phyloP scores from a whole-genome alignment of 2,329 filamentous ascomycete genomes.

The Exophiala lecanii-corni region DNA sequence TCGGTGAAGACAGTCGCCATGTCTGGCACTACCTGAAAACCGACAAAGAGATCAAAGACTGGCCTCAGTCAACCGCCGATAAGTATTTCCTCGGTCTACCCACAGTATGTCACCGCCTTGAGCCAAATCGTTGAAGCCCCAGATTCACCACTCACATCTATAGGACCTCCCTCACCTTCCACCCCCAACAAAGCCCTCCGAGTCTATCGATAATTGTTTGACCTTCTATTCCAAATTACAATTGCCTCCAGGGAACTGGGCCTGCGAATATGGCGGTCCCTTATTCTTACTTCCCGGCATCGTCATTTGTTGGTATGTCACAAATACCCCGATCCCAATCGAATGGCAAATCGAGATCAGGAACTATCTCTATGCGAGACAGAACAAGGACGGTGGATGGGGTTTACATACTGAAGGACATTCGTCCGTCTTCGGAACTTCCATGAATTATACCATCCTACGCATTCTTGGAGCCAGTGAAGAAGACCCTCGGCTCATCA shows the following conservation, averaged over 20 bases:
- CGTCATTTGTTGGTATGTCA: constrained; percentile 82
- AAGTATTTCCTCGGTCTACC: constrained; percentile 81
- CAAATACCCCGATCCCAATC: constrained; percentile 76
- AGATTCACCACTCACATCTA: neutral
- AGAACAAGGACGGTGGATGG: constrained; percentile 92
- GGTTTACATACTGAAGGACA: constrained; percentile 92
- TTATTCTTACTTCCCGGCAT: constrained; percentile 91
- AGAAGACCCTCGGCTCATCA: constrained; percentile 79
- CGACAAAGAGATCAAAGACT: constrained; percentile 65
- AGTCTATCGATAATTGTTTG: constrained; percentile 76
- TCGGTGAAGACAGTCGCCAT: constrained; percentile 76
- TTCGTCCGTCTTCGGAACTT: constrained; percentile 84
- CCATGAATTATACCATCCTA: constrained; percentile 78
- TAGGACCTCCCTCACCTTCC: constrained; percentile 72
- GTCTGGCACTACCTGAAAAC: constrained; percentile 87
- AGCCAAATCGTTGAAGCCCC: no score
- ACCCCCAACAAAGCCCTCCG: constrained; percentile 65
- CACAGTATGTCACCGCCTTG: constrained; percentile 52
- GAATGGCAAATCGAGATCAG: constrained; percentile 82
- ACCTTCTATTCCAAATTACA: constrained; percentile 87
- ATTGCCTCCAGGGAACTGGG: constrained; percentile 87
- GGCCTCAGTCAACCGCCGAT: constrained; percentile 86
- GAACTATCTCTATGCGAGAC: constrained; percentile 82
- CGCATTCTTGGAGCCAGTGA: constrained; percentile 77
- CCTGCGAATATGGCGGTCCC: constrained; percentile 92